phyloP scores from a whole-genome alignment of 1,139 yeast genomes.

The Suhomyces panamericanus region DNA sequence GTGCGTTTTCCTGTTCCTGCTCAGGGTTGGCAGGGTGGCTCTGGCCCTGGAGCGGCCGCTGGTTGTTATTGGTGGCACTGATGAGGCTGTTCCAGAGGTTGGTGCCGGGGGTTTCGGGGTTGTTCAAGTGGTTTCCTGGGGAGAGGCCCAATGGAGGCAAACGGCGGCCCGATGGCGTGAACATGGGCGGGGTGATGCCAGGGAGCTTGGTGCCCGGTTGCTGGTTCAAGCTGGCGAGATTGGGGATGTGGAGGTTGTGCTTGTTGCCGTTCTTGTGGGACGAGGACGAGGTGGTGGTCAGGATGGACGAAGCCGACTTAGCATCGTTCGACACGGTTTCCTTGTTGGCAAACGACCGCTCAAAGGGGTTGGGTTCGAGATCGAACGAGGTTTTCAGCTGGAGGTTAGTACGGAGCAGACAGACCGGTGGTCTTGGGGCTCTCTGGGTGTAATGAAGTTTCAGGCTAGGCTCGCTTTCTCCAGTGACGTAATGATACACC shows the following conservation, averaged over 20 bases:
- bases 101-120: conserved; percentile 53
- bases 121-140: conserved; percentile 35
- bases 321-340: conserved; percentile 5
- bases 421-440: not conserved
- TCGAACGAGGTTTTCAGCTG: conserved; percentile 59
- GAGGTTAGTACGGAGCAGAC: conserved; percentile 2
- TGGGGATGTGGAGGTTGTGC: conserved; percentile 39
- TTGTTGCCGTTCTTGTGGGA: conserved; percentile 35
- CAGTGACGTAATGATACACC: conserved; percentile 12
- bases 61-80: conserved; percentile 30
- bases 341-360: conserved; percentile 80
- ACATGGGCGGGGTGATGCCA: conserved; percentile 53
- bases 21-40: not conserved
- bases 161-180: conserved; percentile 63
- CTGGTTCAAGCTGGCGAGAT: conserved; percentile 27
- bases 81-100: conserved; percentile 49
- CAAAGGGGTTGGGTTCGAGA: conserved; percentile 94
- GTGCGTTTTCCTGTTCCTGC: not conserved
- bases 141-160: conserved; percentile 56
- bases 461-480: not conserved
- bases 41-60: not conserved
- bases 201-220: conserved; percentile 31
- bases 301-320: conserved; percentile 7
- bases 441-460: not conserved
- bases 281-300: conserved; percentile 8